Percentiles rank a stretch among this genome's conserved stretches.
These are phyloP conservation scores for Penicillium turbatum DNA, from an alignment of 495 filamentous ascomycete genomes.

Conservation along the genomic window DNA sequence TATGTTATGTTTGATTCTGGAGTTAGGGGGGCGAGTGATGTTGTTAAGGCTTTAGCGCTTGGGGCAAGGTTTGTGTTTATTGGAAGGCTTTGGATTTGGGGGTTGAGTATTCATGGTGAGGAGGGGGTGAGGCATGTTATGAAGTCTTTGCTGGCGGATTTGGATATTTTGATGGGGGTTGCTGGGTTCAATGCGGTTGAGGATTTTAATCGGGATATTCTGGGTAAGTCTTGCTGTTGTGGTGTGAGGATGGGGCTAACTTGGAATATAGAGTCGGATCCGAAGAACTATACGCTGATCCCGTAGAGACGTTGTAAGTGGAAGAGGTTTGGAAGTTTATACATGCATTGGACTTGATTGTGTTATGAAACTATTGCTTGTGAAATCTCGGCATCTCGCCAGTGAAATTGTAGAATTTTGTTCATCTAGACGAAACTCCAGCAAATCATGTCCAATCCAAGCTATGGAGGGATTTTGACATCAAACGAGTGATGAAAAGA, in stretches of 20 bases:
- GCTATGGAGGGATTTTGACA: background rate
- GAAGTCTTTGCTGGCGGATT: slow-evolving; percentile 60
- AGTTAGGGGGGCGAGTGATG: slow-evolving; percentile 52
- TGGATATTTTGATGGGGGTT: slow-evolving; percentile 64
- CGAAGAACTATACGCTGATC: slow-evolving; percentile 40
- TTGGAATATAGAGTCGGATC: slow-evolving; percentile 35
- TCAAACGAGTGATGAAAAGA: slow-evolving; percentile 6
- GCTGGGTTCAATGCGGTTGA: slow-evolving; percentile 53
- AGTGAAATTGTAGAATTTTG: background rate
- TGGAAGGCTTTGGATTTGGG: slow-evolving; percentile 61
- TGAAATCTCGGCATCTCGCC: background rate
- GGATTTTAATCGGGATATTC: slow-evolving; percentile 44
- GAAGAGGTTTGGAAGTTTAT: background rate
- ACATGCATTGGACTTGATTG: background rate
- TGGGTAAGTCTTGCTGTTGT: slow-evolving; percentile 29
- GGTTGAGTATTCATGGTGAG: slow-evolving; percentile 56
- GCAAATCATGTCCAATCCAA: background rate
- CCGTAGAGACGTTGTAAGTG: slow-evolving; percentile 30
- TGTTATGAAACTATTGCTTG: too few relatives aligned
- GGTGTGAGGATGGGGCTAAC: background rate
- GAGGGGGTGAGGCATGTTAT: slow-evolving; percentile 59
- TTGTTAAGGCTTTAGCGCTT: slow-evolving; percentile 59
- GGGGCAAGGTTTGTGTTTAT: slow-evolving; percentile 63
- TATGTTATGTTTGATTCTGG: slow-evolving; percentile 63
- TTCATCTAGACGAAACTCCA: background rate